Conservation (phyloP, 352 stramenopile genomes). For the Phytophthora boehmeriae region DNA sequence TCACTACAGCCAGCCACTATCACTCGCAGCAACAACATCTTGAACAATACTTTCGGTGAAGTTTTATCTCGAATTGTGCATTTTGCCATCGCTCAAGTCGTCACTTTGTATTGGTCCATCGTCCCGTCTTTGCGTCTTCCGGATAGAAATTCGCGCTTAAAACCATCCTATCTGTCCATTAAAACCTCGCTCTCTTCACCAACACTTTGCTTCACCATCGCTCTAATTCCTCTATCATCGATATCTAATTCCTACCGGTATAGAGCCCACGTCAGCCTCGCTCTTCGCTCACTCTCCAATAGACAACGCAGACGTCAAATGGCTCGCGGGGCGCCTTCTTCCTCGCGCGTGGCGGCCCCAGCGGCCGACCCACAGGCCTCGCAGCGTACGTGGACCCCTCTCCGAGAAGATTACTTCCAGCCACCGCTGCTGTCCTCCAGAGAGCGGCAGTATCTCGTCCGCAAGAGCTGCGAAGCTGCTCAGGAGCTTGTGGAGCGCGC, state of each 20-base stretch:
- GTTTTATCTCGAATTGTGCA: not conserved
- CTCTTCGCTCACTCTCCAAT: slow-evolving; percentile 26
- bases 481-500: slow-evolving; percentile 81
- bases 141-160: too few relatives aligned
- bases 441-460: slow-evolving; percentile 77
- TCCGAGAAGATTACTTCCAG: slow-evolving; percentile 80
- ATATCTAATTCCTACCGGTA: not conserved
- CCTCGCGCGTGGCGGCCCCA: slow-evolving; percentile 20
- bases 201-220: not conserved
- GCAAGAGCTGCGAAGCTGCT: slow-evolving; percentile 80
- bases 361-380: not conserved
- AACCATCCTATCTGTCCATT: not conserved
- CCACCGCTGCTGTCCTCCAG: slow-evolving; percentile 67
- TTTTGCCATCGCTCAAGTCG: not conserved
- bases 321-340: slow-evolving; percentile 26
- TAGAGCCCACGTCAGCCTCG: not conserved
- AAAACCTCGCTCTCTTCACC: not conserved
- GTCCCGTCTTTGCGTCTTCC: not conserved
- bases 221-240: not conserved
- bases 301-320: slow-evolving; percentile 17
- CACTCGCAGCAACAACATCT: too few relatives aligned
- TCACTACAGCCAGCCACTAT: too few relatives aligned
- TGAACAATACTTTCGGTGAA: too few relatives aligned
- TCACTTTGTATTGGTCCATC: not conserved
- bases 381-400: slow-evolving; percentile 60